phyloP scores from a whole-genome alignment of 1,284 basidiomycete species.

The Sphagnurus paluster region DNA sequence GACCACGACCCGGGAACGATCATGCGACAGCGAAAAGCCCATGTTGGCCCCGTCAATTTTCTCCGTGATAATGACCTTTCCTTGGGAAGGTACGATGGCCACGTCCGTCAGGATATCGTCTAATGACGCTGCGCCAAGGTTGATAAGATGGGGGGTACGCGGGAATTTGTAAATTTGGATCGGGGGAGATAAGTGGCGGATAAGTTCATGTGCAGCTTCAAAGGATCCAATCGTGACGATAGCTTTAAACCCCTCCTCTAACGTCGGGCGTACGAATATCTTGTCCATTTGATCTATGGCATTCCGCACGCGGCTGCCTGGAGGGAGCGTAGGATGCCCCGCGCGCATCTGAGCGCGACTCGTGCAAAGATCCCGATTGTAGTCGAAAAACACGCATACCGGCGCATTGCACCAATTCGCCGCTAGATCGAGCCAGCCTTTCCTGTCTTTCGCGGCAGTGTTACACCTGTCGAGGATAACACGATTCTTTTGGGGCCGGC shows the following conservation, averaged over 20 bases:
- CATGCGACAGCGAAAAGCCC: constrained; percentile 57
- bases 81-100: constrained; percentile 16
- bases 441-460: constrained; percentile 44
- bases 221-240: constrained; percentile 49
- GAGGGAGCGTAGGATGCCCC: constrained; percentile 58
- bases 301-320: constrained; percentile 52
- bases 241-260: constrained; percentile 53
- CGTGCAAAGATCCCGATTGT: constrained; percentile 46
- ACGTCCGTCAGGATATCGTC: constrained; percentile 47
- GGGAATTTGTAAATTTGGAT: constrained; percentile 57
- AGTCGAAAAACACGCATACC: constrained; percentile 59
- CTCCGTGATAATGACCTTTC: constrained; percentile 53
- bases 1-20: constrained; percentile 45
- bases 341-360: constrained; percentile 54
- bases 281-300: constrained; percentile 56
- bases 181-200: constrained; percentile 44
- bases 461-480: constrained; percentile 61
- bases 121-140: constrained; percentile 53
- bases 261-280: constrained; percentile 40
- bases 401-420: constrained; percentile 45
- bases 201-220: constrained; percentile 47
- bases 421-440: constrained; percentile 50
- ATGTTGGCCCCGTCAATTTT: constrained; percentile 70
- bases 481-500: constrained; percentile 34
- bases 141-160: constrained; percentile 56